Conservation (phyloP, 306 rosid species). For the Inga laurina region DNA sequence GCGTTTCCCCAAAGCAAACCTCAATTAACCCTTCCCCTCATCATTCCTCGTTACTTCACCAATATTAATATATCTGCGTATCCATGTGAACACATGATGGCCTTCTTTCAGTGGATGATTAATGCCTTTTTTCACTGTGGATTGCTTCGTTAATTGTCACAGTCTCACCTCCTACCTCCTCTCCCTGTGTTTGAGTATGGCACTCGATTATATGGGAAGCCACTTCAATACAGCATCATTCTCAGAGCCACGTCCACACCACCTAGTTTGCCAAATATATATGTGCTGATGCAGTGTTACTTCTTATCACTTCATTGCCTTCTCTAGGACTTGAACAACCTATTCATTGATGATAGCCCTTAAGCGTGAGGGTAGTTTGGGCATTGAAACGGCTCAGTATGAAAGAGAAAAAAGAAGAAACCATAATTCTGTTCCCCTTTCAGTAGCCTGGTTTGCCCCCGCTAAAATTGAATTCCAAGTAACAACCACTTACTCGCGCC, state of each 20-base stretch:
- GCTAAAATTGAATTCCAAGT: constrained; percentile 60
- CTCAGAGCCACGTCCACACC: constrained; percentile 27
- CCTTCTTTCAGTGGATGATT: constrained; percentile 16
- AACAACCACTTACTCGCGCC: constrained; percentile 51
- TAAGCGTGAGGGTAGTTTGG: constrained; percentile 25
- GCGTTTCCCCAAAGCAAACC: constrained; percentile 41
- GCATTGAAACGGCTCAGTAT: constrained; percentile 8
- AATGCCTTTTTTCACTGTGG: constrained; percentile 14
- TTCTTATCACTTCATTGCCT: not conserved
- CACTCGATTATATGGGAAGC: constrained; percentile 33
- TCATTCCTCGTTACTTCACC: not conserved
- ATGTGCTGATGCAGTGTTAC: not conserved
- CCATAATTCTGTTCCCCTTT: constrained; percentile 62
- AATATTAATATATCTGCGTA: not conserved
- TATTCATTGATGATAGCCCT: not conserved
- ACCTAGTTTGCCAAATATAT: not conserved
- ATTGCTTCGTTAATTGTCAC: constrained; percentile 25
- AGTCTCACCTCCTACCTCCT: constrained; percentile 1
- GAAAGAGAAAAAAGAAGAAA: constrained; percentile 10
- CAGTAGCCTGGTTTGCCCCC: constrained; percentile 43
- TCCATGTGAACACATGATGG: not conserved
- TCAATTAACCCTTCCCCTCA: constrained; percentile 1
- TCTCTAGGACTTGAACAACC: not conserved
- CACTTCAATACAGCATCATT: constrained; percentile 32
- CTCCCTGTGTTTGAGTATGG: constrained; percentile 30